Base-by-base conservation (phyloP, 148 eudicot species). In the Fagopyrum homotropicum region DNA sequence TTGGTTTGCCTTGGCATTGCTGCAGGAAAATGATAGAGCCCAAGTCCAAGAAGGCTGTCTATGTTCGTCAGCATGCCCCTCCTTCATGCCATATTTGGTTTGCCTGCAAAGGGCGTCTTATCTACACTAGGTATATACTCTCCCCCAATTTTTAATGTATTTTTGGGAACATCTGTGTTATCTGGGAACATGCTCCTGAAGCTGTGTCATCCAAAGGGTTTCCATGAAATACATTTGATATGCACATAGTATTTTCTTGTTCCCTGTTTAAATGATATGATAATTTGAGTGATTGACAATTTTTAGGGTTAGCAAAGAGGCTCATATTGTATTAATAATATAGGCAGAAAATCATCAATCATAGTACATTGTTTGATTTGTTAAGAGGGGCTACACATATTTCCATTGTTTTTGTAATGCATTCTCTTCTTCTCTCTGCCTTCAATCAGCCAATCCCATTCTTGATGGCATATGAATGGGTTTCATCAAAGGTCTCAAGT, bases 11-110 rank as follows among this genome's bases (percentile, higher is more conserved):
- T 72, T 52, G 63, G 64, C 77, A 44, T 26, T 59, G 60, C 77
- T 83, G 81, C 83, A 96, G 99, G 85, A 92, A 82, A 77, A 89
- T 90, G 97, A 60, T 80, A 75, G 90, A 86, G 82, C 94, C 86
- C 16, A 92, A 79, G 83, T 96, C 99, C 4, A 84, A 76, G 82
- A 92, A 90, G 87, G 98, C 99, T 75, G 87, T 81, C 29, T 83
- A 86, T 80, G 92, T 96, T 22, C 83, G 84, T 45, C 22, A 75
- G 45, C 83, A 89, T 71, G 98, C 99, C 6, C 89, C 99, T 73
- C 72, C 66, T 69, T 84, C 77, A 82, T 96, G 99, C 82, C 88
- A 83, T 63, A 92, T 96, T 70, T 88, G 86, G 84, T 92, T 92
- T 72, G 76, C 89, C 52, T 96, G 98, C 85, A 92, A 90, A 69